Evolutionary conservation across 163 green algal genomes (phyloP), one percentile per base, ranked within the genome.

Genomic region (Scenedesmus sp.): DNA sequence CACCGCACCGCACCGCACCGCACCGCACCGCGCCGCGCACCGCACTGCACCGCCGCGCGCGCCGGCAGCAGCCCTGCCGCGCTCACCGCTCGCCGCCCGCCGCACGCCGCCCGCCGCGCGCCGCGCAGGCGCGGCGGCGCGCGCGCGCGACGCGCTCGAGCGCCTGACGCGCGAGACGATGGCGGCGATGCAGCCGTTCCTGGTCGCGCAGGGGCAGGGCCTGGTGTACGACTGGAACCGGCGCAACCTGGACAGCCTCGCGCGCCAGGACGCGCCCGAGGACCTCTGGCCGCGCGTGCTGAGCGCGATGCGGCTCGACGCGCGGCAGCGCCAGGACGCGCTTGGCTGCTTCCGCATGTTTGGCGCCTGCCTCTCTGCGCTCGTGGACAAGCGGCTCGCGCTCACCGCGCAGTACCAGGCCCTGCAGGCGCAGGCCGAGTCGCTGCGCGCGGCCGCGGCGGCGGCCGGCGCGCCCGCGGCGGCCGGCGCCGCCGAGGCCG

Each of bases 281-380:
- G n/a, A 56, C 13, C 20, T 80, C 45, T 80, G 71, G 71, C 58
- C 71, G 17, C 31, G 31, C 14, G 71, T 80, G 6, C 44, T 80
- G 29, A 17, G 48, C 4, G n/a, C 24, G 11, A 63, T 80, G 47
- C 5, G 33, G 6, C 58, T 80, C 13, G 54, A 36, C 20, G 20
- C 28, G 2, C 45, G 71, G 47, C 58, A 71, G 54, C 45, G 63
- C 57, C 42, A 53, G 10, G 71, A 80, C 48, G 58, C 60, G 26
- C 47, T 80, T 24, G 58, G 26, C 18, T 80, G 71, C 45, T 72
- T 42, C 31, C 10, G 33, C 31, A 63, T 72, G 29, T 80, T 80
- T 39, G 45, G 60, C 14, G 48, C 42, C 20, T 71, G 58, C 71
- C 36, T 80, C 1, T 47, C 39, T 0, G 33, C 36, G 18, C 71